Percentiles rank a stretch among this genome's conserved stretches.
These are phyloP conservation scores for Fusarium cicatricum DNA, from an alignment of 2,329 filamentous ascomycete species.

Conservation along the genomic window DNA sequence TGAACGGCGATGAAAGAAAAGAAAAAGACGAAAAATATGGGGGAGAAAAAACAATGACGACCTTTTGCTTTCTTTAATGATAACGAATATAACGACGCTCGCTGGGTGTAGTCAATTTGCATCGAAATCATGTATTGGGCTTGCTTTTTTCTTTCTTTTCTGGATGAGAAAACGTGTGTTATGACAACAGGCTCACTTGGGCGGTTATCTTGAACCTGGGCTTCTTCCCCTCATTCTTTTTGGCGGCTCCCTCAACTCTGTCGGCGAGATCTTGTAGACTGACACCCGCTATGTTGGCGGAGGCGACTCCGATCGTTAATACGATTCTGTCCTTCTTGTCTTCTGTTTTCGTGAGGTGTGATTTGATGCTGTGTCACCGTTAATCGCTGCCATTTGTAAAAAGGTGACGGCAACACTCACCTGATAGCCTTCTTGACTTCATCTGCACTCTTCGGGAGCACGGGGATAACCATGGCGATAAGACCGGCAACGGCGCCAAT, in stretches of 20 bases:
- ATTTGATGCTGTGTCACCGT: constrained; percentile 44
- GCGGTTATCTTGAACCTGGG: constrained; percentile 47
- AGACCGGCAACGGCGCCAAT: constrained; percentile 58
- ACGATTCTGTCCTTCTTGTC: constrained; percentile 49
- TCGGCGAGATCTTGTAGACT: constrained; percentile 47
- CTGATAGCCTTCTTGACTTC: constrained; percentile 49
- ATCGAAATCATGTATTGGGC: constrained; percentile 21
- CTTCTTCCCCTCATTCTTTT: constrained; percentile 44
- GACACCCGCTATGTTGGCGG: constrained; percentile 43
- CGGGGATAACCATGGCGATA: constrained; percentile 53
- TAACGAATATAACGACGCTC: constrained; percentile 33
- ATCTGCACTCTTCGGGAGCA: constrained; percentile 48
- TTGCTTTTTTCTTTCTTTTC: constrained; percentile 14
- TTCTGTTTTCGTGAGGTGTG: constrained; percentile 39
- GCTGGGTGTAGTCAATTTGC: constrained; percentile 17
- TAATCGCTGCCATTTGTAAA: constrained; percentile 13
- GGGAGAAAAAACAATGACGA: constrained; percentile 19
- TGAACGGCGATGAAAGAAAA: constrained; percentile 11
- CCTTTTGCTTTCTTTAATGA: constrained; percentile 18
- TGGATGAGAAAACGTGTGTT: constrained; percentile 28
- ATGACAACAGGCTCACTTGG: constrained; percentile 39
- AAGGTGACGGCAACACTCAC: constrained; percentile 46
- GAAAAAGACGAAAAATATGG: constrained; percentile 14
- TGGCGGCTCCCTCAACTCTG: constrained; percentile 46
- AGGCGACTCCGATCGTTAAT: constrained; percentile 48